Base-by-base conservation (phyloP, 169 alveolate genomes). In the Plasmodium yoelii region DNA sequence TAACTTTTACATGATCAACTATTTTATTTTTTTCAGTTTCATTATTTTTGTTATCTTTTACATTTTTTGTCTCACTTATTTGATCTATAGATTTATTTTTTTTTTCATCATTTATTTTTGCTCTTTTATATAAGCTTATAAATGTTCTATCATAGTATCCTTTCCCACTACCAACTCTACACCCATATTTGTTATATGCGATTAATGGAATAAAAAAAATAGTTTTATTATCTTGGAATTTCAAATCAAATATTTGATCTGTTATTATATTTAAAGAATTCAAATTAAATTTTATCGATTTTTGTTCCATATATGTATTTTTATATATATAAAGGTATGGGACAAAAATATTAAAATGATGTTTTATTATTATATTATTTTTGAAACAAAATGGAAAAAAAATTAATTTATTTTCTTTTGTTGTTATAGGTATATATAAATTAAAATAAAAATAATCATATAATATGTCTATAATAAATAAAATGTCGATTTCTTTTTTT, bases 131-230 rank as follows among this genome's bases (percentile, higher is more conserved):
- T 34, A 34, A 7, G 4, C 42, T 34, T 34, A 3, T 34, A 15
- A 75, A 13, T 75, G 88, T 69, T 24, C 59, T 75, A 64, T 75
- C 88, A 57, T 75, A 75, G 26, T 75, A 75, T 12, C 88, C 88
- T 15, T 75, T 75, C n/a, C 88, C 88, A 49, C 88, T 75, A 42
- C 88, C 88, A 47, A 75, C 34, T 28, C 88, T 55, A 51, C 70
- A 67, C 1, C 88, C 88, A 34, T 63, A 75, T 26, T 63, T 75
- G 24, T 75, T 75, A 63, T 75, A 75, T 28, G 88, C 88, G 19
- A 75, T 64, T 67, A 75, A 34, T 6, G 88, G 88, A 51, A 75
- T 75, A 39, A 75, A 61, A 47, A 75, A 51, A 34, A 75, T 75
- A 53, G 71, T 75, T 8, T 75, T 57, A 28, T 56, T 46, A 10